Evolutionary conservation across 768 basidiomycete species (phyloP).

Genomic region (Lyophyllum shimeji): DNA sequence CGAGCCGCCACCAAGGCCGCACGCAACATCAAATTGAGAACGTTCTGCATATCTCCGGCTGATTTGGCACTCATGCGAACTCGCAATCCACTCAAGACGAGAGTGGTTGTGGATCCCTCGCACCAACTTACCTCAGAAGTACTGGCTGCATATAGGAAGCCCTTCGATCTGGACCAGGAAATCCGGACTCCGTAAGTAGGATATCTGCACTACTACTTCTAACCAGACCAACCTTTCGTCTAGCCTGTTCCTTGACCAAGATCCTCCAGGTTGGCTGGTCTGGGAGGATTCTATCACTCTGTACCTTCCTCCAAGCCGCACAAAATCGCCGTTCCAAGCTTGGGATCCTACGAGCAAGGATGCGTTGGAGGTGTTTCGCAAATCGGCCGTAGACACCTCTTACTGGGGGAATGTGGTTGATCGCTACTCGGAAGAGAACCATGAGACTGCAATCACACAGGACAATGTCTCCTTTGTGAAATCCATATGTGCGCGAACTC

Average conservation of each 20-base stretch:
- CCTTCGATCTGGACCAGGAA: conserved; percentile 37
- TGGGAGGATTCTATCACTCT: conserved; percentile 48
- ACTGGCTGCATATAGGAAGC: conserved; percentile 52
- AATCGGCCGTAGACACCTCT: conserved; percentile 40
- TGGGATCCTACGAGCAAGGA: conserved; percentile 58
- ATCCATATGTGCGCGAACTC: conserved; percentile 59
- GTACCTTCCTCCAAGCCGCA: conserved; percentile 47
- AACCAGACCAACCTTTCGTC: neutral
- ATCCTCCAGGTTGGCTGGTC: conserved; percentile 67
- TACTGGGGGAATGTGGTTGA: conserved; percentile 72
- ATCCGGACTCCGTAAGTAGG: conserved; percentile 44
- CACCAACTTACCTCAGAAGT: conserved; percentile 54
- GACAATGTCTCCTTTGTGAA: conserved; percentile 75
- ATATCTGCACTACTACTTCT: neutral
- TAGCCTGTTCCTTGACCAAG: conserved; percentile 57
- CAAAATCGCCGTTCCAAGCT: conserved; percentile 50
- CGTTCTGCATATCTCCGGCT: conserved; percentile 53
- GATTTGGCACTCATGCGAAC: conserved; percentile 63
- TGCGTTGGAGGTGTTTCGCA: conserved; percentile 49
- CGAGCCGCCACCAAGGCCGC: conserved; percentile 76
- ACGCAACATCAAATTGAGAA: conserved; percentile 80
- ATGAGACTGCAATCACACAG: conserved; percentile 59
- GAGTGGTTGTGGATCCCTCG: conserved; percentile 48
- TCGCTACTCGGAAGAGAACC: conserved; percentile 79
- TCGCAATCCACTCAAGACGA: conserved; percentile 65